Percentiles rank a stretch among this genome's conserved stretches.
phyloP scores from a whole-genome alignment of 148 eudicot species.

The Nepenthes gracilis region DNA sequence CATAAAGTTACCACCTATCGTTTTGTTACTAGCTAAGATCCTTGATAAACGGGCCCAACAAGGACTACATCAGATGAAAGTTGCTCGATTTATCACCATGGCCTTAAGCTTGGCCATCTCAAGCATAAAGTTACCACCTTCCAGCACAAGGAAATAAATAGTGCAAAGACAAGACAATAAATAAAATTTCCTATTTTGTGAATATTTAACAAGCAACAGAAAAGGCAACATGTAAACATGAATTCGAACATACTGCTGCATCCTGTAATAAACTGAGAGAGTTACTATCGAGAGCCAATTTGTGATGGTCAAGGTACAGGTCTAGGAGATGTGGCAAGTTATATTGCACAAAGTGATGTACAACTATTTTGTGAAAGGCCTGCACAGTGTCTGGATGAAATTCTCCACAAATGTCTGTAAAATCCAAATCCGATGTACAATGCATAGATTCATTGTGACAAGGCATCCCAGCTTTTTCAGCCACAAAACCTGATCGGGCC shows the following conservation, averaged over 20 bases:
- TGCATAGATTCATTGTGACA: conserved; percentile 24
- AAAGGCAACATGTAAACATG: neutral
- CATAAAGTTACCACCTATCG: no score
- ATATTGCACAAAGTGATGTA: conserved; percentile 50
- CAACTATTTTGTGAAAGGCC: conserved; percentile 64
- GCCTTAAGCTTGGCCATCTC: no score
- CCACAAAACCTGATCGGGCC: conserved; percentile 69
- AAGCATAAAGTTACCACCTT: no score
- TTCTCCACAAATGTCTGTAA: conserved; percentile 17
- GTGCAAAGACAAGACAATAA: no score
- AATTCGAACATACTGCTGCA: conserved; percentile 54
- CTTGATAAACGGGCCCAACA: no score
- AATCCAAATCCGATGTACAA: conserved; percentile 24
- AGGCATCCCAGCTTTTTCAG: conserved; percentile 14
- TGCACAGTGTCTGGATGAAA: conserved; percentile 32
- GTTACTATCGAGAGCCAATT: conserved; percentile 52
- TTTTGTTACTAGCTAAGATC: no score
- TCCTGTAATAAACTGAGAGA: conserved; percentile 44
- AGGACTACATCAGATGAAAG: no score
- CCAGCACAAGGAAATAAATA: no score
- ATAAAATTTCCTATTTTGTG: no score
- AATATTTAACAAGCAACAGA: no score
- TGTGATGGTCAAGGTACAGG: conserved; percentile 85
- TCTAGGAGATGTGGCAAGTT: conserved; percentile 83
- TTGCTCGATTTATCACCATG: no score